These are phyloP conservation scores for Mycoemilia scoparia DNA, from an alignment of 192 early-diverging fungal genomes.

Conservation along the genomic window DNA sequence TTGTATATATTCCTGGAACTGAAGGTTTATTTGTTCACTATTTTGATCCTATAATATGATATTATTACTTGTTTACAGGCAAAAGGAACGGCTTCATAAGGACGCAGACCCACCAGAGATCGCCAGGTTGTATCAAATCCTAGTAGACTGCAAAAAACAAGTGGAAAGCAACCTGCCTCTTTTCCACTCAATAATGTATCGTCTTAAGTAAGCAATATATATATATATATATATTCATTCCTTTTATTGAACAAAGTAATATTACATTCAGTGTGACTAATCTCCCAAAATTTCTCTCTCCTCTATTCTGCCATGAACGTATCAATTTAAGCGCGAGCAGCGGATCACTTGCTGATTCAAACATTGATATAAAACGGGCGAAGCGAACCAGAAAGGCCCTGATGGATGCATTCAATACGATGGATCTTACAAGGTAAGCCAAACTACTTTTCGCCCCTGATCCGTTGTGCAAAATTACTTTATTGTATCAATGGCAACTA, in stretches of 20 bases:
- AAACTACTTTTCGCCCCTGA: slow-evolving; percentile 39
- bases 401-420: slow-evolving; percentile 39
- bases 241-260: slow-evolving; percentile 9
- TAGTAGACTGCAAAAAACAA: too few relatives aligned
- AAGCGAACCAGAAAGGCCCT: slow-evolving; percentile 41
- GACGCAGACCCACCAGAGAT: slow-evolving; percentile 10
- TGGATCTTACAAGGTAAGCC: slow-evolving; percentile 39
- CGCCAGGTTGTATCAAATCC: slow-evolving; percentile 22
- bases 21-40: not conserved
- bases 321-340: too few relatives aligned
- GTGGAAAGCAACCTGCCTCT: too few relatives aligned
- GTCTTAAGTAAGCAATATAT: slow-evolving; percentile 8
- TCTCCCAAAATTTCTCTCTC: too few relatives aligned
- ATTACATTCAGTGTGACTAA: slow-evolving; percentile 15
- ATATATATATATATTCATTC: slow-evolving; percentile 5
- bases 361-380: slow-evolving; percentile 33
- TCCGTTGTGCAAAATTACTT: too few relatives aligned
- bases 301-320: too few relatives aligned
- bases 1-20: too few relatives aligned
- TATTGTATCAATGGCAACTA: too few relatives aligned
- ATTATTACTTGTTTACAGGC: slow-evolving; percentile 2
- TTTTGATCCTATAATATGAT: too few relatives aligned
- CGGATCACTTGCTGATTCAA: not conserved
- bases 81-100: slow-evolving; percentile 25
- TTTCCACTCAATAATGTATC: too few relatives aligned